phyloP scores from a whole-genome alignment of 2,329 filamentous ascomycete species.

The Gaeumannomyces tritici region DNA sequence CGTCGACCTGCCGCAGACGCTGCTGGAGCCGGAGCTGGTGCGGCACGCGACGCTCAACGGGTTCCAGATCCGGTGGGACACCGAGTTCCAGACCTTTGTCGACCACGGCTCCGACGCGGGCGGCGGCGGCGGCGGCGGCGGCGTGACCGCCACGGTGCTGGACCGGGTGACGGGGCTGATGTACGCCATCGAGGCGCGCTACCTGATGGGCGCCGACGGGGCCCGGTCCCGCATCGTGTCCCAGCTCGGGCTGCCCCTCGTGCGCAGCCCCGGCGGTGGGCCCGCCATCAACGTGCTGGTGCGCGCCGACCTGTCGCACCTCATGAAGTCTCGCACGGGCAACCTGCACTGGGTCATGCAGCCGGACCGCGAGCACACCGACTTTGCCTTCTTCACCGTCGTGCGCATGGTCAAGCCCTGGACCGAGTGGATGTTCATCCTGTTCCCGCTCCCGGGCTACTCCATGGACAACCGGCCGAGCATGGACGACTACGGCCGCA shows the following conservation, averaged over 20 bases:
- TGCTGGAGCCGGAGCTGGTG: slow-evolving; percentile 36
- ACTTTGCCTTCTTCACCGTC: slow-evolving; percentile 39
- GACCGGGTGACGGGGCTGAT: slow-evolving; percentile 13
- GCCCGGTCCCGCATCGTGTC: slow-evolving; percentile 27
- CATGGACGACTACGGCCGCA: slow-evolving; percentile 33
- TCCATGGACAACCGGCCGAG: slow-evolving; percentile 26
- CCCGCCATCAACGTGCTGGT: slow-evolving; percentile 30
- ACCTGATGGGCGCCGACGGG: slow-evolving; percentile 51
- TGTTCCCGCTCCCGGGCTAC: slow-evolving; percentile 30
- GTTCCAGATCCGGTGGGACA: slow-evolving; percentile 32
- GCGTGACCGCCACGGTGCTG: slow-evolving; percentile 15
- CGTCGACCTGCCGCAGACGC: slow-evolving; percentile 36
- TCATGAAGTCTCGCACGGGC: slow-evolving; percentile 38
- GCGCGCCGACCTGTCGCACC: slow-evolving; percentile 35
- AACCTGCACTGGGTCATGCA: slow-evolving; percentile 53
- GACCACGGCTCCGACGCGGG: slow-evolving; percentile 16
- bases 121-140: no score
- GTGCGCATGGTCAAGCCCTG: slow-evolving; percentile 54
- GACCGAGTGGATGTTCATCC: slow-evolving; percentile 52
- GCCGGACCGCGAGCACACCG: slow-evolving; percentile 39
- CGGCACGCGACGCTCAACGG: slow-evolving; percentile 26
- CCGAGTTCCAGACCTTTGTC: slow-evolving; percentile 23
- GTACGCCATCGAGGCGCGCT: slow-evolving; percentile 38
- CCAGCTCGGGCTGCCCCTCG: slow-evolving; percentile 24
- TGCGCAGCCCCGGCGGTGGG: slow-evolving; percentile 21